Base-by-base conservation (phyloP, 768 basidiomycete species). In the Chalciporus piperatus region DNA sequence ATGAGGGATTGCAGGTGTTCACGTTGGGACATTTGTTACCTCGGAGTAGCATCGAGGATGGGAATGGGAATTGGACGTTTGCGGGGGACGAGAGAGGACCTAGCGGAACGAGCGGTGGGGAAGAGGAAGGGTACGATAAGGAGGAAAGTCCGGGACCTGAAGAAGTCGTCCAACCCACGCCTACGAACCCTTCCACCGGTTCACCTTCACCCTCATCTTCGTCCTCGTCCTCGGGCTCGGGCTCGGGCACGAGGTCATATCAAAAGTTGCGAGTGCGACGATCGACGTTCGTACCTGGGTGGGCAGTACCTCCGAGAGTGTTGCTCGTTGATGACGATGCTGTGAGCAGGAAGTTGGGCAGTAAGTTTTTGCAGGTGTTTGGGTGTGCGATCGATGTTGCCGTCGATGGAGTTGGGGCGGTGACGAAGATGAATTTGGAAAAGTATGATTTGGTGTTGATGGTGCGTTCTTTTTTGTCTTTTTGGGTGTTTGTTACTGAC, bases 381-480 rank as follows among this genome's bases (percentile, higher is more conserved):
- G 96, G 96, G 35, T 97, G 95, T 69, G 84, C 85, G 60, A 93
- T 88, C 50, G 96, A 98, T 60, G 88, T 96, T 37, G 96, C 94
- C 2, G 91, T 94, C 33, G 93, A 98, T 66, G 96, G 95, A 0
- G 81, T 92, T 5, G 84, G 83, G 1, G 96, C 96, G 0, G 93
- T 98, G 48, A 87, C 88, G 60, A 96, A 92, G 79, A 97, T 98
- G 92, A 95, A 96, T 71, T 66, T 89, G 66, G 91, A 90, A 61
- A 93, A 94, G 74, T 98, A 97, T 67, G 96, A 98, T 70, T 69
- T 98, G 64, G 93, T 97, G 55, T 67, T 98, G 51, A 98, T 98
- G 95, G 91, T 90, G 58, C 39, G 83, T 75, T n/a, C n/a, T n/a
- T n/a, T n/a, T 14, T n/a, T 2, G 13, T 48, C 35, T 40, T 28